These are phyloP conservation scores for Falciphora oryzae DNA, from an alignment of 2,329 filamentous ascomycete species.

Conservation along the genomic window DNA sequence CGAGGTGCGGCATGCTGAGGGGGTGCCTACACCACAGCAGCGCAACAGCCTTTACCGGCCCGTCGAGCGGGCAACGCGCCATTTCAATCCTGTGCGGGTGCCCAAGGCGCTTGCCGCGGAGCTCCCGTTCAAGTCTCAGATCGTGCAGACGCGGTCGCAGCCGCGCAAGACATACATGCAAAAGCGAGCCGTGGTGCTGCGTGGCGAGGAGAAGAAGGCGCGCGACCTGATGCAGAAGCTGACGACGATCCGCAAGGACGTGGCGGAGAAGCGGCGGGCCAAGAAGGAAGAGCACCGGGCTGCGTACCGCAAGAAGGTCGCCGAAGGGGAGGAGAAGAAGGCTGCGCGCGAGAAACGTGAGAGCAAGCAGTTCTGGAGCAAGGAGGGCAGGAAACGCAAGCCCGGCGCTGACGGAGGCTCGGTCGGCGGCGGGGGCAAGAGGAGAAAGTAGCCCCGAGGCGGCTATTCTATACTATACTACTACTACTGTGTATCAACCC, in stretches of 20 bases:
- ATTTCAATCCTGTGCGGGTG: constrained; percentile 76
- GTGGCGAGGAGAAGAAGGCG: constrained; percentile 83
- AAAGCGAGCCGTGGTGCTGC: constrained; percentile 85
- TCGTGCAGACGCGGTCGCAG: constrained; percentile 74
- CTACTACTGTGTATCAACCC: not conserved
- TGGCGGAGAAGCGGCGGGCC: constrained; percentile 70
- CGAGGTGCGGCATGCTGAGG: constrained; percentile 73
- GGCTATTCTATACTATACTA: not conserved
- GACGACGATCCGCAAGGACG: constrained; percentile 83
- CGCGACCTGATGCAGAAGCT: constrained; percentile 89
- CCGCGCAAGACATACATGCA: constrained; percentile 82
- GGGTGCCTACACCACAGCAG: constrained; percentile 68
- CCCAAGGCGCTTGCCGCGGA: constrained; percentile 74
- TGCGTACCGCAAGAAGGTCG: constrained; percentile 77
- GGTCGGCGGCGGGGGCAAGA: constrained; percentile 30
- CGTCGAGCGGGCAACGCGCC: constrained; percentile 59
- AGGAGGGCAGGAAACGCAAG: constrained; percentile 70
- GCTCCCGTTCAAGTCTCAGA: constrained; percentile 89
- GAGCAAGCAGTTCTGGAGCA: constrained; percentile 85
- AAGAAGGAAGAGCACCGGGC: constrained; percentile 86
- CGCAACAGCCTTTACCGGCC: constrained; percentile 81
- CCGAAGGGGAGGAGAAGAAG: constrained; percentile 78
- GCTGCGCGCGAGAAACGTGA: constrained; percentile 82
- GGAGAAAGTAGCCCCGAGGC: constrained; percentile 22
- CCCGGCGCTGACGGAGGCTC: constrained; percentile 31